Percentiles rank a stretch among this genome's conserved stretches.
phyloP scores from a whole-genome alignment of 2,329 filamentous ascomycete genomes.

The Botryosphaeria dothidea region DNA sequence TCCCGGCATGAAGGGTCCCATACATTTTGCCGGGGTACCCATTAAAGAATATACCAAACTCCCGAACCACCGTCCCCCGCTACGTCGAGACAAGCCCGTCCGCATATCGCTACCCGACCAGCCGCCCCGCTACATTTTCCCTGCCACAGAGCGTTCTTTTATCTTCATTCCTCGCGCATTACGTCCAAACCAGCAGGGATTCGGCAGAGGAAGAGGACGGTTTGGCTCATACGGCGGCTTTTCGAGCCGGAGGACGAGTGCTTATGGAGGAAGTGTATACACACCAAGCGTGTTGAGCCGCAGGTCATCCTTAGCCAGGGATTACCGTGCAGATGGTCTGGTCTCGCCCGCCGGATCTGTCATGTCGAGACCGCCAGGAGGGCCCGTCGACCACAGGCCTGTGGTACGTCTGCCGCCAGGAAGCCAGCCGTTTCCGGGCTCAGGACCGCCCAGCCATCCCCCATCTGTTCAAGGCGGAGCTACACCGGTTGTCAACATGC shows the following conservation, averaged over 20 bases:
- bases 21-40: conserved; percentile 72
- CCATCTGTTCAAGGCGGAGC: conserved; percentile 31
- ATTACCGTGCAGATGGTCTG: conserved; percentile 69
- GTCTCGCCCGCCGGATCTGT: conserved; percentile 80
- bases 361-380: conserved; percentile 65
- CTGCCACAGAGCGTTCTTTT: conserved; percentile 86
- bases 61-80: conserved; percentile 88
- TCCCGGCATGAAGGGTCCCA: conserved; percentile 70
- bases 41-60: conserved; percentile 92
- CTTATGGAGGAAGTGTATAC: conserved; percentile 79
- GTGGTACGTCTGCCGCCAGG: conserved; percentile 80
- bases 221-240: conserved; percentile 67
- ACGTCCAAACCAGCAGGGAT: conserved; percentile 85
- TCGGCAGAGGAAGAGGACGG: conserved; percentile 67
- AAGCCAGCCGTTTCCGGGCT: conserved; percentile 29
- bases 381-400: conserved; percentile 66
- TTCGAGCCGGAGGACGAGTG: conserved; percentile 76
- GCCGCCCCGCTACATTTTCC: conserved; percentile 84
- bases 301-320: conserved; percentile 74
- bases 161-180: conserved; percentile 96
- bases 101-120: conserved; percentile 84
- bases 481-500: conserved; percentile 53
- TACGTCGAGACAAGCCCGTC: conserved; percentile 94
- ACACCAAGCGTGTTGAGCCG: conserved; percentile 85
- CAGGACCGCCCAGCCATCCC: conserved; percentile 15